Base-by-base conservation (phyloP, 2,329 filamentous ascomycete genomes). In the Triangularia verruculosa region DNA sequence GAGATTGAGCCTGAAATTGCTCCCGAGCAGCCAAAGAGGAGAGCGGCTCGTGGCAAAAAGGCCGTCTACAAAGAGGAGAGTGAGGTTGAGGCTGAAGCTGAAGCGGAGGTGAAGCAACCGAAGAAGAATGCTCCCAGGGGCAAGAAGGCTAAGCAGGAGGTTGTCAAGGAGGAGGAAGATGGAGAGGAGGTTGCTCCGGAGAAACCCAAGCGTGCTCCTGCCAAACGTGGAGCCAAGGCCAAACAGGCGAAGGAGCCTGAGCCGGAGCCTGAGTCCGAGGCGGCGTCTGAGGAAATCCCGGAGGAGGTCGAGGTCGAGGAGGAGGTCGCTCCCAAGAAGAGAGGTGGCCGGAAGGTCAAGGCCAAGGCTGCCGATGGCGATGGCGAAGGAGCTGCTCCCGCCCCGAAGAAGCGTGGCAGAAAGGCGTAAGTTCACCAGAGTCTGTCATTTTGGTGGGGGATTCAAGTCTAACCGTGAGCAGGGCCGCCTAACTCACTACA, bases 141-240 rank as follows among this genome's bases (percentile, higher is more conserved):
- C 57, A 70, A 66, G 58, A 63, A 61, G 52, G 61, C 51, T 72
- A 60, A 53, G 61, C 28, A 65, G 34, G 13, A 39, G 34, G 34
- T 62, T 52, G 62, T 64, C 58, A 68, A 70, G 54, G 57, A 66
- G 28, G 66, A 70, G 7, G 68, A 66, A n/a, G 61, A 65, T 15
- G 55, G 54, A 17, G 51, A 27, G 4, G 39, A 47, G n/a, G 13
- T 47, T 47, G 39, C 7, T 58, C 9, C n/a, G n/a, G 39, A 61
- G 52, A 56, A 61, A n/a, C 39, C 39, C 6, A 47, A 47, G 39
- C 34, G 34, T 43, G 34, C 34, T 17, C 53, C 53, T 52, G 62
- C 61, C 22, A 71, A 71, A 51, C 47, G 34, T 22, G 64, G 53
- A 22, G 54, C 61, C 22, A 62, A 63, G 13, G 66, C 39, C 55